Evolutionary conservation across 2,329 filamentous ascomycete genomes (phyloP).

Genomic region (Aspergillaceae sp.): DNA sequence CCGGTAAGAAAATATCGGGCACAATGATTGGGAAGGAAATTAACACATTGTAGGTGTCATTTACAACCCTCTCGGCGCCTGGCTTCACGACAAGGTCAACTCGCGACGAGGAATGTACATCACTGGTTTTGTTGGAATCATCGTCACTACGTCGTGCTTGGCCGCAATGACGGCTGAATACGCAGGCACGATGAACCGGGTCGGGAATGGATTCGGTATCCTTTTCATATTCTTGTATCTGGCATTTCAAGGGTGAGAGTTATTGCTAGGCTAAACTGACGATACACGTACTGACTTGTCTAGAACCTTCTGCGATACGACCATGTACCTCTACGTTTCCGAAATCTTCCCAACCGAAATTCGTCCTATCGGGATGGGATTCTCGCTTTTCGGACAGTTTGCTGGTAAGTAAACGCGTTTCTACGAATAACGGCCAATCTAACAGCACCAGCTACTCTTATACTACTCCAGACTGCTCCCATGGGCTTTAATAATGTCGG

Average conservation of each 20-base stretch:
- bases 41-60: slow-evolving; percentile 29
- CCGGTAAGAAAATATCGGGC: slow-evolving; percentile 22
- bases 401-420: slow-evolving; percentile 19
- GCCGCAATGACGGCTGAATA: slow-evolving; percentile 32
- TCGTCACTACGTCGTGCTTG: slow-evolving; percentile 34
- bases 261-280: no score
- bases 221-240: slow-evolving; percentile 40
- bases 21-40: neutral
- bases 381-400: slow-evolving; percentile 45
- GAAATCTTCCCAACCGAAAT: slow-evolving; percentile 45
- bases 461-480: slow-evolving; percentile 41
- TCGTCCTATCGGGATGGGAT: slow-evolving; percentile 45
- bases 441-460: slow-evolving; percentile 32
- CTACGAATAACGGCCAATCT: neutral
- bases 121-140: slow-evolving; percentile 33
- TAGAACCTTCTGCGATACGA: slow-evolving; percentile 40
- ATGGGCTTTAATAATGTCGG: slow-evolving; percentile 38
- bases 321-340: slow-evolving; percentile 39
- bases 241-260: slow-evolving; percentile 39
- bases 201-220: slow-evolving; percentile 35
- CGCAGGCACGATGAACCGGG: slow-evolving; percentile 30
- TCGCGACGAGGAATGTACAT: slow-evolving; percentile 36
- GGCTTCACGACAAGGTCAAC: slow-evolving; percentile 30
- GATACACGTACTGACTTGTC: slow-evolving; percentile 4
- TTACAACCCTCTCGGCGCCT: slow-evolving; percentile 29